Evolutionary conservation across 2,329 filamentous ascomycete species (phyloP), one percentile per base, ranked within the genome.

Genomic region (Alternaria sp.): DNA sequence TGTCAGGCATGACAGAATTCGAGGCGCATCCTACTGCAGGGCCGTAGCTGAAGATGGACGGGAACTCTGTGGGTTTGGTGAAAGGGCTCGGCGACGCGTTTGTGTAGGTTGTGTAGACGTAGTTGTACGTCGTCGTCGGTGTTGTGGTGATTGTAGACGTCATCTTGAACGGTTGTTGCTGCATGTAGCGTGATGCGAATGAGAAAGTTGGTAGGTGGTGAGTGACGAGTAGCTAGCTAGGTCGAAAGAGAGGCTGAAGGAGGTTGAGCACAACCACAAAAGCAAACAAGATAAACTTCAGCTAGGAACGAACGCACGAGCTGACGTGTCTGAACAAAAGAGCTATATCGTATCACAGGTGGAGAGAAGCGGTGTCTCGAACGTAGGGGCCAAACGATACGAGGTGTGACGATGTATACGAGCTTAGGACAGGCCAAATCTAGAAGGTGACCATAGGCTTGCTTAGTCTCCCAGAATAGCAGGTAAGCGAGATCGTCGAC

Each of bases 31-130:
- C 56, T 23, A 51, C 44, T 15, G 58, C 63, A 18, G 47, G 15
- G 51, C 55, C 63, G 18, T 60, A 69, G 44, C 65, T 56, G 59
- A 69, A 69, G 20, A 66, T 46, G 8, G 66, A 59, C 18, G 68
- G 67, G 21, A 71, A 23, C 26, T 26, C 23, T 20, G 61, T 63
- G 20, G 67, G 67, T 15, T 18, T 64, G 14, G 60, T 63, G 58
- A 69, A 69, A 11, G 60, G 26, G 0, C 43, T 21, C 3, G 63
- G 67, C 2, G 67, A 55, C 9, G 60, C 43, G 23, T 67, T 69
- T 25, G 63, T 61, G 43, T 60, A 66, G 20, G 66, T 69, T 7
- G 66, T 67, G 56, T 64, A 69, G 10, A 58, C 47, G 33, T 65
- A 70, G 47, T 66, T 46, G 41, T 60, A 65, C 23, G 66, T 64